Evolutionary conservation across 768 basidiomycete species (phyloP), one percentile per base, ranked within the genome.

Genomic region (Agaricus bisporus): DNA sequence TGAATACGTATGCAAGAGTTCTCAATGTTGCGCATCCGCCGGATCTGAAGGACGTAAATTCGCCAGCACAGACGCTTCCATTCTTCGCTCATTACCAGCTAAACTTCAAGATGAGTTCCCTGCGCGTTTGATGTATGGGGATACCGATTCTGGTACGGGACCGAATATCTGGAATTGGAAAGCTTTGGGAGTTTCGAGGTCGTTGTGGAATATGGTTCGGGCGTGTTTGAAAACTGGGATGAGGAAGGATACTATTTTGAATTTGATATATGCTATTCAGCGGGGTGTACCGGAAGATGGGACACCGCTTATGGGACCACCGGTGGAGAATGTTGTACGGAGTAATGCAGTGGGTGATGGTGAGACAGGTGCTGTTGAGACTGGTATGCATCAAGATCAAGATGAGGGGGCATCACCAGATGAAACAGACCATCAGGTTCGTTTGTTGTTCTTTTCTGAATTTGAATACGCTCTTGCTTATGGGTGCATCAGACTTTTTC

Each of bases 91-190:
- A 3, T 76, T 91, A 8, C 88, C 88, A 0, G 66, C 73, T 2
- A 79, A 80, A 54, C 74, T 91, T 17, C 79, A 78, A 55, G 84
- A 88, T 58, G 88, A 91, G 66, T 85, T 91, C 58, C 86, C 88
- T 0, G 86, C 83, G 0, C 75, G 70, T 4, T 63, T 91, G 1
- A 63, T 86, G 41, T 77, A 80, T 44, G 76, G 77, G 9, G 79
- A 80, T 50, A 67, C 74, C 0, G 81, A 88, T 58, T 72, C 80
- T 14, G 85, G 84, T 0, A 75, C 72, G 39, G 82, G 79, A 1
- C 56, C 75, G 2, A 76, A 80, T 51, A 75, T 86, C 9, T 91
- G 88, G 88, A 85, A 81, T 62, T 91, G 88, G 88, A 80, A 81
- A 53, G 81, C 83, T 1, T 72, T 85, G 63, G 88, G 88, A 3